A percentile compares a stretch with the other conserved stretches of the same genome.
These are phyloP conservation scores for Penicillium steckii DNA, from an alignment of 495 filamentous ascomycete genomes.

Conservation along the genomic window DNA sequence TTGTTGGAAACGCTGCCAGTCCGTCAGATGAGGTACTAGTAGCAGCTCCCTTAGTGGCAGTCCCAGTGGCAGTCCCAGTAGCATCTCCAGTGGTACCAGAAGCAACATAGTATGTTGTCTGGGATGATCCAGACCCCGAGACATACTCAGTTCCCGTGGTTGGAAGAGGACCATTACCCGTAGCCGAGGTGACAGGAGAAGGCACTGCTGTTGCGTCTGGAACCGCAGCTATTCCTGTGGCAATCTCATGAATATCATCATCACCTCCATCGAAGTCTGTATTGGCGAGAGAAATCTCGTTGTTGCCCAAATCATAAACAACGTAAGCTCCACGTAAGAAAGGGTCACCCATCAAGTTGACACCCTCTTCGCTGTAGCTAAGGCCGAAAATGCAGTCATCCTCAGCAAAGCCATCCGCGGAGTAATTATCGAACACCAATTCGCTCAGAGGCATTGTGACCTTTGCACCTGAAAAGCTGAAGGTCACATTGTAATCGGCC, in stretches of 20 bases:
- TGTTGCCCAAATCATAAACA: constrained; percentile 86
- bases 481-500: constrained; percentile 59
- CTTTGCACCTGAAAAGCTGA: constrained; percentile 62
- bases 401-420: constrained; percentile 61
- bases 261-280: constrained; percentile 76
- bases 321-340: constrained; percentile 91
- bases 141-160: no score
- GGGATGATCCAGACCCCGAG: no score
- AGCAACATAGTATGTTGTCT: no score
- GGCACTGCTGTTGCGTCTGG: constrained; percentile 68
- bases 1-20: no score
- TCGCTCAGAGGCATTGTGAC: constrained; percentile 77
- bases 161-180: constrained; percentile 27
- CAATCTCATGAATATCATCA: constrained; percentile 70
- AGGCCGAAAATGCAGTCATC: constrained; percentile 75
- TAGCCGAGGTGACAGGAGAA: constrained; percentile 56
- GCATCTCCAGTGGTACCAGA: no score
- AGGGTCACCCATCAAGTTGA: constrained; percentile 81
- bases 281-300: constrained; percentile 83
- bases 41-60: no score
- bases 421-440: constrained; percentile 65
- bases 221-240: constrained; percentile 57
- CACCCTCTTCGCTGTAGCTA: constrained; percentile 63
- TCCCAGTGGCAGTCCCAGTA: no score
- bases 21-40: no score